Conservation (phyloP, 345 rosid genomes). For the Geranium brycei region DNA sequence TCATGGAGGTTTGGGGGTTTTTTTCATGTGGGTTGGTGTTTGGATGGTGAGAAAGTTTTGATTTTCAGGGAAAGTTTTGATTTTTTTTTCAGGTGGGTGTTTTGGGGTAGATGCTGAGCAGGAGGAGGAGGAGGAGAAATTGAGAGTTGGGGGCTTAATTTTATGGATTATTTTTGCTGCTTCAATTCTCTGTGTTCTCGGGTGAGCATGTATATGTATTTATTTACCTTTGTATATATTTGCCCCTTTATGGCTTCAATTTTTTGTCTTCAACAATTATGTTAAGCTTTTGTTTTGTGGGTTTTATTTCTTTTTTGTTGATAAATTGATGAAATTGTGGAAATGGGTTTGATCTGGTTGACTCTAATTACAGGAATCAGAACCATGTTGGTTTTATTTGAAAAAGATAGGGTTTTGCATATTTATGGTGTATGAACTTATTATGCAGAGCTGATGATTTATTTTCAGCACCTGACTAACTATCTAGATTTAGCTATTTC, state of each 20-base stretch:
- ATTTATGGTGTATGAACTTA: not conserved
- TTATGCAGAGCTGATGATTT: not conserved
- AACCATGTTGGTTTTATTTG: not conserved
- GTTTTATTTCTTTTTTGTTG: not conserved
- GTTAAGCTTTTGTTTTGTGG: no score
- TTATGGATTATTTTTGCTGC: conserved; percentile 34
- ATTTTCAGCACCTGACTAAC: no score
- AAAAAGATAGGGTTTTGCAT: not conserved
- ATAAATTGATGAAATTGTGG: not conserved
- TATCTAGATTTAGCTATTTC: not conserved
- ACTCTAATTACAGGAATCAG: not conserved
- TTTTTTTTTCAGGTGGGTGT: conserved; percentile 3
- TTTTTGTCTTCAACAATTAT: not conserved
- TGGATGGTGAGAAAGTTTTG: not conserved
- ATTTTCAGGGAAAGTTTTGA: conserved; percentile 5
- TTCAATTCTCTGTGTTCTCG: conserved; percentile 25
- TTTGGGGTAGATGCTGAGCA: conserved; percentile 16
- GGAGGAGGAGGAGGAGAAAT: conserved; percentile 10
- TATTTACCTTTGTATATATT: not conserved
- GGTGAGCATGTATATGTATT: conserved; percentile 12
- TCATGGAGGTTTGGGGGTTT: conserved; percentile 6
- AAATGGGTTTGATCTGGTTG: not conserved
- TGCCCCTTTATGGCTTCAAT: not conserved
- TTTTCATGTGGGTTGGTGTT: conserved; percentile 4
- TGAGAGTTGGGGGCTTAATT: conserved; percentile 9